A percentile compares a stretch with the other conserved stretches of the same genome.
Evolutionary conservation across 2,329 filamentous ascomycete genomes (phyloP).

Genomic region (Waltergamsia citrina): DNA sequence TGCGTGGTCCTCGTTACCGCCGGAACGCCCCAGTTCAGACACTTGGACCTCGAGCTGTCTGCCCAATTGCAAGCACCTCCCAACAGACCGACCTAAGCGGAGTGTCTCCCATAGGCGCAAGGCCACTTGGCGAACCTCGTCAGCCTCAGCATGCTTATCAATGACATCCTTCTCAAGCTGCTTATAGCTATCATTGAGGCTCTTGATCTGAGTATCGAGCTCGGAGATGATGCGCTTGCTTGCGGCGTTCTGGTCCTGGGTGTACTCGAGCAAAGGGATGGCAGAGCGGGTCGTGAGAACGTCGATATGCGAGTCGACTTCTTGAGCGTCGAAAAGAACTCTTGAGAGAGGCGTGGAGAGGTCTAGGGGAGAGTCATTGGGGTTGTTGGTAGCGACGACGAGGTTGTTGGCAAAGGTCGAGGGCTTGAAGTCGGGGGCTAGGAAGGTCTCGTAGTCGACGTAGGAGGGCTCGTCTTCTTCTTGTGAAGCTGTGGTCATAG

Average conservation of each 20-base stretch:
- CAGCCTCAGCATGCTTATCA: conserved; percentile 75
- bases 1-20: conserved; percentile 58
- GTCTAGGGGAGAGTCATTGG: conserved; percentile 81
- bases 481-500: conserved; percentile 2
- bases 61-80: conserved; percentile 70
- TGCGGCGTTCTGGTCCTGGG: conserved; percentile 62
- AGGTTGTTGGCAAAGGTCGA: conserved; percentile 80
- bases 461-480: conserved; percentile 59
- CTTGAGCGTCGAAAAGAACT: conserved; percentile 92
- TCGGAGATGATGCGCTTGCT: conserved; percentile 64
- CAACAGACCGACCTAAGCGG: conserved; percentile 65
- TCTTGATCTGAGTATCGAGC: conserved; percentile 71
- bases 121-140: conserved; percentile 70
- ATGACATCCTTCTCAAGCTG: conserved; percentile 81
- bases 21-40: conserved; percentile 43
- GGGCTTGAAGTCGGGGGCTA: conserved; percentile 73
- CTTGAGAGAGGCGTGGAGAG: conserved; percentile 88
- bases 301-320: conserved; percentile 94
- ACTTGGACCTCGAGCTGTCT: conserved; percentile 83
- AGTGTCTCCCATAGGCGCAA: conserved; percentile 74
- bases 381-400: conserved; percentile 84
- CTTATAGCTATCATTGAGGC: conserved; percentile 75
- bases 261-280: conserved; percentile 70
- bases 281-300: conserved; percentile 77
- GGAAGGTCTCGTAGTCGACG: conserved; percentile 90